Percentiles rank a stretch among this genome's conserved stretches.
Evolutionary conservation across 768 basidiomycete species (phyloP).

Genomic region (Cubamyces sp.): DNA sequence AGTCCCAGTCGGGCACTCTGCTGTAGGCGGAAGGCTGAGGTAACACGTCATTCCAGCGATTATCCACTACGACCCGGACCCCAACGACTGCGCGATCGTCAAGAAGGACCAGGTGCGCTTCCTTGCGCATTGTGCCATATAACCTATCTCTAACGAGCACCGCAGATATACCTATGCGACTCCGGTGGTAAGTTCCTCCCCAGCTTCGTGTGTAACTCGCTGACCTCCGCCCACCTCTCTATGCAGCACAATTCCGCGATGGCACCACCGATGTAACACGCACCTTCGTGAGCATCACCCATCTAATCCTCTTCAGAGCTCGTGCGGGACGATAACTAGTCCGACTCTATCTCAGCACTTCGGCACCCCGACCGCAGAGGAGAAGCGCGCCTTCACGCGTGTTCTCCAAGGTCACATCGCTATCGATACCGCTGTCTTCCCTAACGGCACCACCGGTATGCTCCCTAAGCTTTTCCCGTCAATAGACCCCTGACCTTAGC

Average conservation of each 20-base stretch:
- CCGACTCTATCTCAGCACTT: conserved; percentile 80
- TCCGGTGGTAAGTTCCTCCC: conserved; percentile 65
- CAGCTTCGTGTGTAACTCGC: not conserved
- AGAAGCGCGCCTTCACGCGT: conserved; percentile 87
- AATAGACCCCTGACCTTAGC: not conserved
- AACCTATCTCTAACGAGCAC: not conserved
- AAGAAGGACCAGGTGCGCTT: conserved; percentile 66
- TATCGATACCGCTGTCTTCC: conserved; percentile 85
- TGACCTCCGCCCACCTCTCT: no score
- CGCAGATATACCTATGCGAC: conserved; percentile 76
- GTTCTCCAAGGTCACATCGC: conserved; percentile 92
- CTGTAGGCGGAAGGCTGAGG: not conserved
- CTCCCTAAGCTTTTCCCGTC: conserved; percentile 7
- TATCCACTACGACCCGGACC: conserved; percentile 90
- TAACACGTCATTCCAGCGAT: conserved; percentile 56
- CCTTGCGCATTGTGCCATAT: not conserved
- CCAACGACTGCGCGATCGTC: conserved; percentile 72
- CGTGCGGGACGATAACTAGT: no score
- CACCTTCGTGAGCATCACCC: conserved; percentile 63
- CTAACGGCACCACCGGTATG: conserved; percentile 75
- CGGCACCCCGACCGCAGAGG: conserved; percentile 78
- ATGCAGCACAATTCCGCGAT: conserved; percentile 78
- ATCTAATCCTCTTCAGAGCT: no score
- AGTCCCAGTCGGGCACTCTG: not conserved
- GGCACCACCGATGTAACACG: conserved; percentile 96